Evolutionary conservation across 257 asterid species (phyloP).

Genomic region (Solanum piurae): DNA sequence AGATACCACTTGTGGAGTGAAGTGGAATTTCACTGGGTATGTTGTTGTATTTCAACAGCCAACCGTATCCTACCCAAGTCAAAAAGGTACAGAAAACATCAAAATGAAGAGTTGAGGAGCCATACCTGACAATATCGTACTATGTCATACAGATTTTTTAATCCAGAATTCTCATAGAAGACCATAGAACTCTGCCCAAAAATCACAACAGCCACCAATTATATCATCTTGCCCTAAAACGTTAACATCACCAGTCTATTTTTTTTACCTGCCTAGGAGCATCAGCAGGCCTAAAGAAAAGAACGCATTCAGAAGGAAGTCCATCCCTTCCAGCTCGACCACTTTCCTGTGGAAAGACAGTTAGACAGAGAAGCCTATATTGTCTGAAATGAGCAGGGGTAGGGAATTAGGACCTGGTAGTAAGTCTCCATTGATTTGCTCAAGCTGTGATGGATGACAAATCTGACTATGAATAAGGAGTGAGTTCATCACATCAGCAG

Average conservation of each 20-base stretch:
- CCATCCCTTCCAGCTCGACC: constrained; percentile 99
- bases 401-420: constrained; percentile 63
- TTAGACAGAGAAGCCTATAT: constrained; percentile 12
- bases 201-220: constrained; percentile 3
- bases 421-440: constrained; percentile 99
- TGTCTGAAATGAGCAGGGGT: constrained; percentile 9
- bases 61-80: not conserved
- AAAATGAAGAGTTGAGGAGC: constrained; percentile 4
- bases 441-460: constrained; percentile 93
- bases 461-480: constrained; percentile 64
- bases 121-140: constrained; percentile 84
- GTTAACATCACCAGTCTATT: not conserved
- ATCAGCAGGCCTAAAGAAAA: constrained; percentile 89
- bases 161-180: constrained; percentile 86
- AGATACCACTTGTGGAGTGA: not conserved
- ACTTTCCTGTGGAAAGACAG: constrained; percentile 65
- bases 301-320: constrained; percentile 94
- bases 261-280: constrained; percentile 79
- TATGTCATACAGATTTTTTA: constrained; percentile 84
- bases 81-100: not conserved
- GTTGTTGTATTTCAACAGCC: not conserved
- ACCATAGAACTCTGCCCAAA: constrained; percentile 95
- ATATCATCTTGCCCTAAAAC: not conserved
- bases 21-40: not conserved
- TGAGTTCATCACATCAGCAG: not conserved